phyloP scores from a whole-genome alignment of 2,329 filamentous ascomycete genomes.

The Albophoma yamanashiensis region DNA sequence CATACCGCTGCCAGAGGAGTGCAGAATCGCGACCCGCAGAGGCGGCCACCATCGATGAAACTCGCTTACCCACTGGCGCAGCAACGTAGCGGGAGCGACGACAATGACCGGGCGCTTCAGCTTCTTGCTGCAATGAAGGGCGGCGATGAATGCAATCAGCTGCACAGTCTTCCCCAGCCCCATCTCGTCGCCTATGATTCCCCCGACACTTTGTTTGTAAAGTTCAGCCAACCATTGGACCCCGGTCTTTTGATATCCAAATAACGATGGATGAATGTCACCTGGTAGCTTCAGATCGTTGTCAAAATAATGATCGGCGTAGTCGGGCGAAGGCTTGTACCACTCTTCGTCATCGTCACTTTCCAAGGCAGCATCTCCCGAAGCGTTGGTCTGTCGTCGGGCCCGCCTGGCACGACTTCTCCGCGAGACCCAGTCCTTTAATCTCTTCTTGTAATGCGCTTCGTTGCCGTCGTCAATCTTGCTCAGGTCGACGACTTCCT shows the following conservation, averaged over 20 bases:
- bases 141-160: slow-evolving; percentile 69
- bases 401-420: slow-evolving; percentile 30
- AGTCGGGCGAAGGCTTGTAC: slow-evolving; percentile 76
- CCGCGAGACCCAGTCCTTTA: slow-evolving; percentile 62
- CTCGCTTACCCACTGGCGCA: slow-evolving; percentile 97
- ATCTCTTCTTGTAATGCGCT: slow-evolving; percentile 60
- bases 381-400: slow-evolving; percentile 23
- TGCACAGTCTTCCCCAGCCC: slow-evolving; percentile 87
- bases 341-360: slow-evolving; percentile 51
- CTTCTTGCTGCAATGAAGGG: slow-evolving; percentile 82
- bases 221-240: slow-evolving; percentile 95
- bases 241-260: slow-evolving; percentile 94
- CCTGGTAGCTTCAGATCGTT: slow-evolving; percentile 75
- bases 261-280: slow-evolving; percentile 84
- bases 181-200: slow-evolving; percentile 97
- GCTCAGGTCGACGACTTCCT: slow-evolving; percentile 36
- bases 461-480: slow-evolving; percentile 85
- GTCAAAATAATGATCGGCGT: slow-evolving; percentile 64
- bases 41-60: slow-evolving; percentile 99
- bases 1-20: slow-evolving; percentile 96
- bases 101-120: slow-evolving; percentile 79
- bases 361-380: slow-evolving; percentile 24
- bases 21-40: slow-evolving; percentile 87
- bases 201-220: slow-evolving; percentile 79
- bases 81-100: slow-evolving; percentile 86